Percentiles rank a stretch among this genome's conserved stretches.
These are phyloP conservation scores for Xylariaceae sp. DNA, from an alignment of 2,329 filamentous ascomycete species.

Conservation along the genomic window DNA sequence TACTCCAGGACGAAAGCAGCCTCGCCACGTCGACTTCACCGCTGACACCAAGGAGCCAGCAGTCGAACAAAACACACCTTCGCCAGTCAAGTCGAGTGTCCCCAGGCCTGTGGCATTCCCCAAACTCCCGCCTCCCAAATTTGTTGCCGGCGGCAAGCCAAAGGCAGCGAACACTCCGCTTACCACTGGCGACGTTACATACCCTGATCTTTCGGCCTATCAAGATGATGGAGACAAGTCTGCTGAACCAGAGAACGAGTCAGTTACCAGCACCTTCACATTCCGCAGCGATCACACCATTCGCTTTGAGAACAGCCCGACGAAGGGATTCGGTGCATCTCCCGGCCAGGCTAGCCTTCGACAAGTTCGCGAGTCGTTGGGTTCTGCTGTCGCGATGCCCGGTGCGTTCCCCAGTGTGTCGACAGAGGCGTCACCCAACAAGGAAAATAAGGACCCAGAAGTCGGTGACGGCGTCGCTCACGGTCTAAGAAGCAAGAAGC, in stretches of 20 bases:
- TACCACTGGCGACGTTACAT: constrained; percentile 37
- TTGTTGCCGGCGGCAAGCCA: constrained; percentile 31
- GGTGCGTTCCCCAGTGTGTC: constrained; percentile 46
- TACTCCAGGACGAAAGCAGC: constrained; percentile 61
- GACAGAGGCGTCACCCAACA: constrained; percentile 24
- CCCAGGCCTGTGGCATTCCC: constrained; percentile 39
- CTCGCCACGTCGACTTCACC: constrained; percentile 77
- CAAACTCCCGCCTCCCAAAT: constrained; percentile 34
- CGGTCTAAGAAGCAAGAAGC: constrained; percentile 62
- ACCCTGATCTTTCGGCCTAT: constrained; percentile 49
- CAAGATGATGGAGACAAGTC: constrained; percentile 24
- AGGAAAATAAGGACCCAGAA: constrained; percentile 36
- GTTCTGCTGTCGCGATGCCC: constrained; percentile 44
- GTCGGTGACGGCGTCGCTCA: constrained; percentile 46
- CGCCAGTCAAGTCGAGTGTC: constrained; percentile 48
- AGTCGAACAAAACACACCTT: constrained; percentile 47
- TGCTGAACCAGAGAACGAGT: constrained; percentile 28
- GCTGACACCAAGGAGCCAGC: constrained; percentile 56
- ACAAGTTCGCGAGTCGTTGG: constrained; percentile 50
- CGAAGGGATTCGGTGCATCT: constrained; percentile 50
- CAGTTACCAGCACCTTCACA: constrained; percentile 55
- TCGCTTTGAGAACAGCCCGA: constrained; percentile 45
- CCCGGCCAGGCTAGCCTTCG: constrained; percentile 58
- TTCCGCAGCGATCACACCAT: constrained; percentile 64
- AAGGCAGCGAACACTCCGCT: constrained; percentile 28